A percentile compares a stretch with the other conserved stretches of the same genome.
Evolutionary conservation across 495 filamentous ascomycete species (phyloP).

Genomic region (Aspergillus ostianus): DNA sequence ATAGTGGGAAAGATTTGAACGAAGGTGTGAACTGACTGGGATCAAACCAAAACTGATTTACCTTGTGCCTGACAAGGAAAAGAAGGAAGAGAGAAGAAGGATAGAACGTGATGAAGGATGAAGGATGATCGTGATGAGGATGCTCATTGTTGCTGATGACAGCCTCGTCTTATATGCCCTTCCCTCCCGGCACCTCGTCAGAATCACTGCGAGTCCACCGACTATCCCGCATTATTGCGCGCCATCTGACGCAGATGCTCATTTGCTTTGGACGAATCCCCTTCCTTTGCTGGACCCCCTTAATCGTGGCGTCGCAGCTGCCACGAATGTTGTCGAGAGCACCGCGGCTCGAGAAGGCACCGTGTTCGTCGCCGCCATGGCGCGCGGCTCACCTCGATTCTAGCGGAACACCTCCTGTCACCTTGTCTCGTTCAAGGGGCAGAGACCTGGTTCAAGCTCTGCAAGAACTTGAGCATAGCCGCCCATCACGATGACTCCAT

Average conservation of each 20-base stretch:
- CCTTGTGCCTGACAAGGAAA: too few species aligned
- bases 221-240: constrained; percentile 6
- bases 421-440: not conserved
- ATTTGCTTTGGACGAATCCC: not conserved
- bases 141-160: too few species aligned
- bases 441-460: not conserved
- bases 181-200: not conserved
- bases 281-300: not conserved
- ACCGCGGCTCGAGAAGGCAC: not conserved
- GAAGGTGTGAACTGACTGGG: too few species aligned
- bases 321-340: not conserved
- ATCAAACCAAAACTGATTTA: too few species aligned
- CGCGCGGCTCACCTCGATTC: constrained; percentile 1
- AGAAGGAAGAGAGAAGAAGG: too few species aligned
- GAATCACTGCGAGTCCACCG: not conserved
- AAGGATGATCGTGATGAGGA: too few species aligned
- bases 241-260: constrained; percentile 6
- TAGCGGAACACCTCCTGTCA: not conserved
- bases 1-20: too few species aligned
- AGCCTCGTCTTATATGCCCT: not conserved
- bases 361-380: not conserved
- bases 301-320: not conserved
- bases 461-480: not conserved
- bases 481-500: not conserved
- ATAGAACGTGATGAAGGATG: too few species aligned